A percentile compares a stretch with the other conserved stretches of the same genome.
phyloP scores from a whole-genome alignment of 495 filamentous ascomycete species.

The Hyaloscypha hepaticicola region DNA sequence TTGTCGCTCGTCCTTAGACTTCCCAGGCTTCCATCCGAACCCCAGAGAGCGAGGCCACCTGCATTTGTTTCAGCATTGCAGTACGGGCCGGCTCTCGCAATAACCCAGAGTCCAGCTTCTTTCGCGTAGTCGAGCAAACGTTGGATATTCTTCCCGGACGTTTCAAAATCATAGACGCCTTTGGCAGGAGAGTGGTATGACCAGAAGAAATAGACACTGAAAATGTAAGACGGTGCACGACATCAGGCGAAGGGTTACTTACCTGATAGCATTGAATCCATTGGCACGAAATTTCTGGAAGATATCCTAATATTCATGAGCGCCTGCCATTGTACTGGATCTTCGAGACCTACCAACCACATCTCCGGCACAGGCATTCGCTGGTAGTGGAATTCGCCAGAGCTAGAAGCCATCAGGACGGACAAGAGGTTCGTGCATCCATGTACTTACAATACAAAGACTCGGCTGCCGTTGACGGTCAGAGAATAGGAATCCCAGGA shows the following conservation, averaged over 20 bases:
- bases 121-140: conserved; percentile 59
- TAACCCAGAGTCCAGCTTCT: conserved; percentile 57
- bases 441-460: conserved; percentile 43
- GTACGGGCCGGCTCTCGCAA: conserved; percentile 60
- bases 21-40: conserved; percentile 51
- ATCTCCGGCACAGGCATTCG: conserved; percentile 58
- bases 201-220: conserved; percentile 55
- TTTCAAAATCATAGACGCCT: conserved; percentile 55
- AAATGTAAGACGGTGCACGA: conserved; percentile 1
- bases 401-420: conserved; percentile 20
- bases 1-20: conserved; percentile 41
- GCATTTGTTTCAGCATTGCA: conserved; percentile 52
- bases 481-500: conserved; percentile 53
- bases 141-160: conserved; percentile 54
- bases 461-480: conserved; percentile 49
- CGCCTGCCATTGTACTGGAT: not conserved
- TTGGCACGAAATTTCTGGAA: conserved; percentile 59
- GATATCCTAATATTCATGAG: conserved; percentile 40
- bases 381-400: conserved; percentile 59
- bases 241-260: not conserved
- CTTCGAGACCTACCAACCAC: conserved; percentile 20
- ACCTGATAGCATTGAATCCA: conserved; percentile 53
- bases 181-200: conserved; percentile 53
- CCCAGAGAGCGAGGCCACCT: conserved; percentile 52
- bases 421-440: not conserved